phyloP scores from a whole-genome alignment of 192 early-diverging fungal species.

The Coemansia sp. region DNA sequence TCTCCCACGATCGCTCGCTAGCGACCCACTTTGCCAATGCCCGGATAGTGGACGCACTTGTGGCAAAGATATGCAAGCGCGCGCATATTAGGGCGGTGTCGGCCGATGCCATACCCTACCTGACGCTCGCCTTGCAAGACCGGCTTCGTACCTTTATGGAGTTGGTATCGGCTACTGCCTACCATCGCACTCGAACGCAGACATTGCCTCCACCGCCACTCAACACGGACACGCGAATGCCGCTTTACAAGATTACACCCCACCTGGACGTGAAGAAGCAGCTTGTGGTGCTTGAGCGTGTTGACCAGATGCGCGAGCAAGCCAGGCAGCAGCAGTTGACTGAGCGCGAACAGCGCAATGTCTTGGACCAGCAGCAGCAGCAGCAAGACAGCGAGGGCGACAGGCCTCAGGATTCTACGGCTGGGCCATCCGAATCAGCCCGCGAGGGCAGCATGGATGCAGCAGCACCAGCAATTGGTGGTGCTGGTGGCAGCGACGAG shows the following conservation, averaged over 20 bases:
- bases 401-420: neutral
- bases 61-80: slow-evolving; percentile 20
- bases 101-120: slow-evolving; percentile 59
- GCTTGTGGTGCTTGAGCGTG: slow-evolving; percentile 66
- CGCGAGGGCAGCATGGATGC: neutral
- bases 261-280: slow-evolving; percentile 69
- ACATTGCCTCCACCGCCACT: slow-evolving; percentile 60
- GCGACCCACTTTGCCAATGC: slow-evolving; percentile 15
- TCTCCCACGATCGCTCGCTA: slow-evolving; percentile 26
- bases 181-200: slow-evolving; percentile 66
- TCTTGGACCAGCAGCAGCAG: slow-evolving; percentile 28
- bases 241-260: slow-evolving; percentile 66
- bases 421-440: neutral
- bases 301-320: slow-evolving; percentile 65
- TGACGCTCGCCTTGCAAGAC: slow-evolving; percentile 70
- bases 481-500: slow-evolving; percentile 3
- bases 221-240: slow-evolving; percentile 53
- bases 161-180: slow-evolving; percentile 66
- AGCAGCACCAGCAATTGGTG: neutral
- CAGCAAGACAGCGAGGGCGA: neutral
- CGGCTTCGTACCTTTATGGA: slow-evolving; percentile 63
- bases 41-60: slow-evolving; percentile 8
- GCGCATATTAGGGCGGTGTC: slow-evolving; percentile 49
- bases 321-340: slow-evolving; percentile 53
- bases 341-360: slow-evolving; percentile 46